These are phyloP conservation scores for Fraxinus sp. DNA, from an alignment of 305 asterid species.

Conservation along the genomic window DNA sequence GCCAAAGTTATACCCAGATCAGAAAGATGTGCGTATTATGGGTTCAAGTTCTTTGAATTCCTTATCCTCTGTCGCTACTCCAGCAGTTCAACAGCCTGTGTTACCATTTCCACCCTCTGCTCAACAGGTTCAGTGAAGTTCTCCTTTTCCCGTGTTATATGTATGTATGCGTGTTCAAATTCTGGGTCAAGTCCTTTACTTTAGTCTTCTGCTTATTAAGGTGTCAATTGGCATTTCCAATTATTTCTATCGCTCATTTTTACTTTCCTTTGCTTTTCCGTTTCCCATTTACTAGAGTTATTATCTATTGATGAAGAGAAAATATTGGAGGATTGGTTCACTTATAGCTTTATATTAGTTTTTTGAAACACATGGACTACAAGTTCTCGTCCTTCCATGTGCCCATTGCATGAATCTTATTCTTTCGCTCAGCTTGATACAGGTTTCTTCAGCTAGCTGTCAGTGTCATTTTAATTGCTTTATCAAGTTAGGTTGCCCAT, in stretches of 20 bases:
- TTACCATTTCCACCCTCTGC: conserved; percentile 61
- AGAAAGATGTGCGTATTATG: conserved; percentile 35
- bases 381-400: neutral
- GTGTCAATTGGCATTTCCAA: neutral
- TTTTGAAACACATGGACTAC: neutral
- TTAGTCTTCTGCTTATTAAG: neutral
- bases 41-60: conserved; percentile 34
- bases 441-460: neutral
- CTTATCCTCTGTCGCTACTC: conserved; percentile 29
- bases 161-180: neutral
- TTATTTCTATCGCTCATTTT: neutral
- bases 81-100: conserved; percentile 50
- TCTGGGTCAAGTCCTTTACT: neutral
- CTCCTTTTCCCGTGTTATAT: neutral
- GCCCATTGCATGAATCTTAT: neutral
- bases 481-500: neutral
- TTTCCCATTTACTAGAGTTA: neutral
- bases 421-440: neutral
- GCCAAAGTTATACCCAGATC: conserved; percentile 34
- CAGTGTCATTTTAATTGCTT: neutral
- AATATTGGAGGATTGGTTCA: neutral
- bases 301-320: neutral
- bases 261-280: neutral
- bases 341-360: neutral
- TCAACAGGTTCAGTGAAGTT: conserved; percentile 45